Conservation (phyloP, 1,284 basidiomycete species). For the Tausonia pullulans region DNA sequence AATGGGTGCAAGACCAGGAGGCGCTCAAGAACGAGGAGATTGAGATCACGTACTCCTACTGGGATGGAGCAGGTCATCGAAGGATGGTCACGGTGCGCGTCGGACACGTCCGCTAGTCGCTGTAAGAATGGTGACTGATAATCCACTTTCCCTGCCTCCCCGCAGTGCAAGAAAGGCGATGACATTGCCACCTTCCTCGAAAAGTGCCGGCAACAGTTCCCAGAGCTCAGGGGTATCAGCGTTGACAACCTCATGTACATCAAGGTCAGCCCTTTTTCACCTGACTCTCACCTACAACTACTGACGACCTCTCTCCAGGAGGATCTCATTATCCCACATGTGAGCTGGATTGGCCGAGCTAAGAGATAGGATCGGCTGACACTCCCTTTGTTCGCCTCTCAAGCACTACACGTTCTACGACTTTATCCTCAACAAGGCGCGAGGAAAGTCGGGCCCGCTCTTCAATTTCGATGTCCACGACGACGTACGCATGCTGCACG, state of each 20-base stretch:
- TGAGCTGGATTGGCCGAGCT: conserved; percentile 33
- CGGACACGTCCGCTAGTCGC: not conserved
- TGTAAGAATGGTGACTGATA: conserved; percentile 2
- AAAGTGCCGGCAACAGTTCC: conserved; percentile 83
- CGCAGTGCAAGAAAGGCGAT: conserved; percentile 96
- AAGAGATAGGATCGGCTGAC: not conserved
- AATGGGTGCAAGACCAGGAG: conserved; percentile 86
- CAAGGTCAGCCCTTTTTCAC: conserved; percentile 50
- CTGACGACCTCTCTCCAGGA: conserved; percentile 45
- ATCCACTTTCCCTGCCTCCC: conserved; percentile 3
- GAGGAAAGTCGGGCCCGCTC: conserved; percentile 92
- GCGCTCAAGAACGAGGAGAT: conserved; percentile 78
- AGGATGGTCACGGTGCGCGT: conserved; percentile 72
- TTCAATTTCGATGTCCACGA: conserved; percentile 99
- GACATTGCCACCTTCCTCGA: conserved; percentile 78
- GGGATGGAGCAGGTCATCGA: conserved; percentile 95
- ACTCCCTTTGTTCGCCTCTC: conserved; percentile 6
- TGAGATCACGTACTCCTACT: conserved; percentile 89
- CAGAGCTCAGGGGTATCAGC: conserved; percentile 75
- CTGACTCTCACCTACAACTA: not conserved
- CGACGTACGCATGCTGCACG: conserved; percentile 87
- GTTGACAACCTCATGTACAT: conserved; percentile 98
- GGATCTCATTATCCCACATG: conserved; percentile 89
- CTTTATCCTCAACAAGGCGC: conserved; percentile 95
- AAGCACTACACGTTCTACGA: conserved; percentile 98